Evolutionary conservation across 1,139 yeast genomes (phyloP).

Genomic region (Hansenula lynferdii): DNA sequence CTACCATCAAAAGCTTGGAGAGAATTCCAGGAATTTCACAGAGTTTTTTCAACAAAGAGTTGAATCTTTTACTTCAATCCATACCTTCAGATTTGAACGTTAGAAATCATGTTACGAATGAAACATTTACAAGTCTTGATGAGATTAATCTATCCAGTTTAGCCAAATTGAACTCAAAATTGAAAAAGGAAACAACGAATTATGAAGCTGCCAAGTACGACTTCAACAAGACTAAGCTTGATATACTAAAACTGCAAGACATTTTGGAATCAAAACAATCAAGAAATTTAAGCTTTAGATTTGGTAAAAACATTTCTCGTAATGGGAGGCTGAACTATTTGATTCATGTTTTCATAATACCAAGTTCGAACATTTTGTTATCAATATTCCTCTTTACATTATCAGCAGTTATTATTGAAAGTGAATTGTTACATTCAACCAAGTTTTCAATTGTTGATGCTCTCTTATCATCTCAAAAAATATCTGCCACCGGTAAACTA

Average conservation of each 20-base stretch:
- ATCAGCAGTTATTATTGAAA: conserved; percentile 57
- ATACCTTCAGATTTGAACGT: conserved; percentile 17
- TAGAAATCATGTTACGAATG: conserved; percentile 19
- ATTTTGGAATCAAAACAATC: conserved; percentile 31
- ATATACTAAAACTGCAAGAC: conserved; percentile 39
- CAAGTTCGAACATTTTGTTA: conserved; percentile 37
- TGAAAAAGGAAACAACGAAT: conserved; percentile 20
- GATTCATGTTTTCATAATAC: conserved; percentile 39
- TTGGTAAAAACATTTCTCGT: conserved; percentile 13
- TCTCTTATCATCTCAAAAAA: conserved; percentile 31
- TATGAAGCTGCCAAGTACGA: conserved; percentile 35
- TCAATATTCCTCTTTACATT: conserved; percentile 37
- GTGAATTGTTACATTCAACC: conserved; percentile 74
- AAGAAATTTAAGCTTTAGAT: conserved; percentile 29
- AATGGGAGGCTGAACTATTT: conserved; percentile 35
- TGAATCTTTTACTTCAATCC: conserved; percentile 26
- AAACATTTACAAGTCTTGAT: conserved; percentile 16
- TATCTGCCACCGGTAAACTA: conserved; percentile 34
- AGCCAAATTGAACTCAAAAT: conserved; percentile 18
- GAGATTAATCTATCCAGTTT: conserved; percentile 15
- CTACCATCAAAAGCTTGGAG: conserved; percentile 49
- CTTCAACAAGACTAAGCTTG: conserved; percentile 32
- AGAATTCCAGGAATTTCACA: conserved; percentile 17
- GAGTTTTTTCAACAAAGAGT: conserved; percentile 32
- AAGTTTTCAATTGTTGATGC: conserved; percentile 53